These are phyloP conservation scores for Sporothrix schenckii DNA, from an alignment of 2,329 filamentous ascomycete species.

Conservation along the genomic window DNA sequence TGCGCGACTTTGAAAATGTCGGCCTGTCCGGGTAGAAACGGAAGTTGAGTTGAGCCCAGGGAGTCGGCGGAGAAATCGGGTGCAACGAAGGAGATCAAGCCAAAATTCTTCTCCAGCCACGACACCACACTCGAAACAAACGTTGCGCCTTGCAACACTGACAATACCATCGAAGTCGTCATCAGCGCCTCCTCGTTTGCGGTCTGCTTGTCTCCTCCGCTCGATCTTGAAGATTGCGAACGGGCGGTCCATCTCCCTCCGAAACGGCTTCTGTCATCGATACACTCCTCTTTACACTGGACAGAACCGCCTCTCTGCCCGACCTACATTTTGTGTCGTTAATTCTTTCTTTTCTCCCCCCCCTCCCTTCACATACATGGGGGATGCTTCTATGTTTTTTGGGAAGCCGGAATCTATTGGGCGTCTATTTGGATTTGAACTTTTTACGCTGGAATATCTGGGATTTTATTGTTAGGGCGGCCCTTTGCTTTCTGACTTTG, in stretches of 20 bases:
- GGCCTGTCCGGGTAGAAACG: slow-evolving; percentile 51
- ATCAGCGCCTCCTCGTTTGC: background rate
- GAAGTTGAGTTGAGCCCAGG: background rate
- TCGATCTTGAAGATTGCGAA: background rate
- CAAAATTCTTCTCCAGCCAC: background rate
- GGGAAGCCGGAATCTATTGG: slow-evolving; percentile 20
- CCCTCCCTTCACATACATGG: background rate
- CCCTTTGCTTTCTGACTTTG: background rate
- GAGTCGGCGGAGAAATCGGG: background rate
- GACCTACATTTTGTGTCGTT: background rate
- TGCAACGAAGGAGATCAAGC: background rate
- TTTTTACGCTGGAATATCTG: slow-evolving; percentile 6
- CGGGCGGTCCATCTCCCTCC: background rate
- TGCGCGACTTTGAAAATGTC: slow-evolving; percentile 80
- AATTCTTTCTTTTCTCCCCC: background rate
- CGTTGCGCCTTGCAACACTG: background rate
- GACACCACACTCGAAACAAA: background rate
- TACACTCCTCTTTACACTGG: background rate
- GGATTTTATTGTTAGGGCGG: background rate
- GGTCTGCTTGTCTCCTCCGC: background rate
- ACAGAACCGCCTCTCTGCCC: background rate
- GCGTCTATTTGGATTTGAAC: background rate
- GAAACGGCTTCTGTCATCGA: background rate
- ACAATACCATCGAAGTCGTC: background rate
- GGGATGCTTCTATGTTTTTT: background rate